These are phyloP conservation scores for Phymatotrichopsis omnivora DNA, from an alignment of 2,329 filamentous ascomycete species.

Conservation along the genomic window DNA sequence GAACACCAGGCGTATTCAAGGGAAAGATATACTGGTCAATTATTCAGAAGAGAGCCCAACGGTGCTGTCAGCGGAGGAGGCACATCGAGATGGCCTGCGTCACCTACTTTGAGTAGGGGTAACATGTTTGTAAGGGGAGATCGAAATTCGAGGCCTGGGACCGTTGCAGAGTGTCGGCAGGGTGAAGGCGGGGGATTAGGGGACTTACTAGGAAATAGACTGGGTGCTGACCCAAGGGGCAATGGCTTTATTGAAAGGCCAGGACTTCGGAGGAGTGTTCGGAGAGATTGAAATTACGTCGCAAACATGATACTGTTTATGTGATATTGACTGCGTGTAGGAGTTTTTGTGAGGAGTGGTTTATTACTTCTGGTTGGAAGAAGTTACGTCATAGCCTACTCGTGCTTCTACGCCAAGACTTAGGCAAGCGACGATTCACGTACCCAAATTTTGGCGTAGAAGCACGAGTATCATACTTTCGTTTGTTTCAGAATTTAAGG, in stretches of 20 bases:
- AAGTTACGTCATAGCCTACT: no score
- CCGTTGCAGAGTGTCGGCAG: background rate
- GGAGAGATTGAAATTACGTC: constrained; percentile 18
- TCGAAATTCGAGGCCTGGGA: background rate
- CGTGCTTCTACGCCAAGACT: no score
- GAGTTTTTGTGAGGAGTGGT: no score
- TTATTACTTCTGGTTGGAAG: no score
- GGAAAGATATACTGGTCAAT: background rate
- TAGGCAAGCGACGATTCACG: no score
- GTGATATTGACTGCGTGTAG: no score
- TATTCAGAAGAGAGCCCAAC: constrained; percentile 8
- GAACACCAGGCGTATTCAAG: constrained; percentile 1
- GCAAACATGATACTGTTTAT: background rate
- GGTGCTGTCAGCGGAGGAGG: background rate
- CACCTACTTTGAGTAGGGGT: background rate
- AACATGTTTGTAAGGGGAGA: constrained; percentile 13
- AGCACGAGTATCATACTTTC: no score
- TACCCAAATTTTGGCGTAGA: no score
- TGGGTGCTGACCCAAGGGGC: background rate
- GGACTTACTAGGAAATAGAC: background rate
- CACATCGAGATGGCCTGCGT: constrained; percentile 4
- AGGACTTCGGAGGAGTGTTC: constrained; percentile 21
- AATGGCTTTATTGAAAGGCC: constrained; percentile 17
- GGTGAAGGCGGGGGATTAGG: background rate
- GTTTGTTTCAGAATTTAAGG: no score